phyloP scores from a whole-genome alignment of 2,329 filamentous ascomycete species.

The Basipetospora chlamydospora region DNA sequence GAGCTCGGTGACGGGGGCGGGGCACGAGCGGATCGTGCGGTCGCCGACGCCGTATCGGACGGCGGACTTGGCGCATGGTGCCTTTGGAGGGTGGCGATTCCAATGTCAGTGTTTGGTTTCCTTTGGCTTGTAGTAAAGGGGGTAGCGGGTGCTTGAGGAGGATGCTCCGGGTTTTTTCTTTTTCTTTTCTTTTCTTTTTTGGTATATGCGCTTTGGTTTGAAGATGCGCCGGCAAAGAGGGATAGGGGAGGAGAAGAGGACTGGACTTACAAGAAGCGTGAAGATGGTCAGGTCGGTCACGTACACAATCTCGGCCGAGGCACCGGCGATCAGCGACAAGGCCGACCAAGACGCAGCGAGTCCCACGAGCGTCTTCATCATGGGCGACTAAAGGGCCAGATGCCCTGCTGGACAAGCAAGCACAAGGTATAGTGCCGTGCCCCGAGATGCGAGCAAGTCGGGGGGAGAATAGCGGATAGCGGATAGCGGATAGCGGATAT shows the following conservation, averaged over 20 bases:
- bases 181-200: neutral
- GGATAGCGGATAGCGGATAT: no score
- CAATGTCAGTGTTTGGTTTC: neutral
- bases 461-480: no score
- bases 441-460: no score
- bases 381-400: no score
- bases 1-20: constrained; percentile 25
- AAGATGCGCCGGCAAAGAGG: constrained; percentile 4
- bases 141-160: no score
- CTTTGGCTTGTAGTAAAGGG: no score
- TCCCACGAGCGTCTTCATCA: no score
- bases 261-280: constrained; percentile 21
- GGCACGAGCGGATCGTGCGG: constrained; percentile 28
- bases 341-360: no score
- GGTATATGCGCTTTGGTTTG: neutral
- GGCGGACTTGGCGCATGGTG: constrained; percentile 33
- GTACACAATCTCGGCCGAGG: constrained; percentile 19
- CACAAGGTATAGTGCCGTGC: no score
- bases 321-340: neutral
- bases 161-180: no score
- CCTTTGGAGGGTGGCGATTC: constrained; percentile 17
- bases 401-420: no score
- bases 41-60: constrained; percentile 27
- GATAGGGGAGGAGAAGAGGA: neutral
- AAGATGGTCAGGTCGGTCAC: constrained; percentile 29